Base-by-base conservation (phyloP, 1,284 basidiomycete species). In the Cutaneotrichosporon sp. region DNA sequence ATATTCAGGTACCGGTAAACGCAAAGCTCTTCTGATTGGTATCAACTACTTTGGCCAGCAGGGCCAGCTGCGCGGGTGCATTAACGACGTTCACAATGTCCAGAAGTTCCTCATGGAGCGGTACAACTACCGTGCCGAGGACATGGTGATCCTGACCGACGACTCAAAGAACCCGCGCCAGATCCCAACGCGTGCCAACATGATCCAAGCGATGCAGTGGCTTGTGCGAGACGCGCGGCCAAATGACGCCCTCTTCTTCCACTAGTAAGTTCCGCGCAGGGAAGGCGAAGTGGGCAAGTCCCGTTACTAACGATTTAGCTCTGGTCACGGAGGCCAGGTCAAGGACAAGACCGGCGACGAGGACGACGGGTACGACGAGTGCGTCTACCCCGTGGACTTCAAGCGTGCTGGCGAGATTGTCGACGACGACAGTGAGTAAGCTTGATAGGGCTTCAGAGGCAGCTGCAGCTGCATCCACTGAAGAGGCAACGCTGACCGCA, bases 221-320 rank as follows among this genome's bases (percentile, higher is more conserved):
- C 81, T 96, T n/a, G 88, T 92, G 12, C 75, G 74, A 9, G 85
- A 79, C 60, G 90, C 90, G 14, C 74, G 77, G 42, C 84, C 88
- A 3, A 85, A 93, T 62, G 91, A 94, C 65, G 85, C 90, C 0
- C 77, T 94, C 33, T 93, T 94, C 79, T 90, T 94, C 80, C 90
- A 93, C 66, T 94, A 70, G 88, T 88, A 61, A 52, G 84, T 68
- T 4, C 17, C 9, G 45, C 5, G 33, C 3, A 5, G 11, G 11
- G 25, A n/a, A 11, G 34, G 26, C n/a, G n/a, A n/a, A n/a, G n/a
- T n/a, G n/a, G n/a, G n/a, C n/a, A n/a, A n/a, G n/a, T n/a, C n/a
- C n/a, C n/a, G n/a, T n/a, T 17, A 3, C 52, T 49, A 33, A 54
- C 42, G 24, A 43, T 20, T 38, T 49, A 59, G 57, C 59, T 76